These are phyloP conservation scores for Cinchona pubescens DNA, from an alignment of 257 asterid species.

Conservation along the genomic window DNA sequence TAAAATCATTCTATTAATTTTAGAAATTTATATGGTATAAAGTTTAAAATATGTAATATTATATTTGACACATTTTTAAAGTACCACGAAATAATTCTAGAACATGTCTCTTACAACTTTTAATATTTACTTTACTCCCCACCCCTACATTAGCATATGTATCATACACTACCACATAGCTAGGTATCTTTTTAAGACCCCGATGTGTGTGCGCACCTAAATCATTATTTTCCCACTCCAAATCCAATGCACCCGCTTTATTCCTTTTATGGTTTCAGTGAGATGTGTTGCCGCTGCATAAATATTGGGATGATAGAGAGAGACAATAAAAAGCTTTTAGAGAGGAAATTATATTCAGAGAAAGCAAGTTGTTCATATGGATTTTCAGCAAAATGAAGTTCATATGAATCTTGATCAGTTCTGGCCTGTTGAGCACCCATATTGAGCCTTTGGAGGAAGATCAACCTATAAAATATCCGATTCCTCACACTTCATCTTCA, in stretches of 20 bases:
- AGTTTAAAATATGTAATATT: no score
- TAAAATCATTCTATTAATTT: no score
- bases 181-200: neutral
- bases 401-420: conserved; percentile 20
- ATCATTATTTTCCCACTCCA: no score
- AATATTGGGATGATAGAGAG: neutral
- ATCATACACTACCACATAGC: neutral
- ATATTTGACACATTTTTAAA: no score
- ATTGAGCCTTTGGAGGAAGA: conserved; percentile 29
- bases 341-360: neutral
- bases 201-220: neutral
- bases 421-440: conserved; percentile 33
- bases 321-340: neutral
- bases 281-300: neutral
- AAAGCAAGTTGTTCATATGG: neutral
- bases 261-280: neutral
- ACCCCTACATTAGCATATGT: no score
- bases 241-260: neutral
- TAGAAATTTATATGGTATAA: no score
- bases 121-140: no score
- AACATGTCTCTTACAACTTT: no score
- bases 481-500: conserved; percentile 15
- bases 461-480: conserved; percentile 29
- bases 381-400: conserved; percentile 6
- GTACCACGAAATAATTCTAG: no score